Conservation (phyloP, 2,329 filamentous ascomycete species). For the Colletotrichum lini region DNA sequence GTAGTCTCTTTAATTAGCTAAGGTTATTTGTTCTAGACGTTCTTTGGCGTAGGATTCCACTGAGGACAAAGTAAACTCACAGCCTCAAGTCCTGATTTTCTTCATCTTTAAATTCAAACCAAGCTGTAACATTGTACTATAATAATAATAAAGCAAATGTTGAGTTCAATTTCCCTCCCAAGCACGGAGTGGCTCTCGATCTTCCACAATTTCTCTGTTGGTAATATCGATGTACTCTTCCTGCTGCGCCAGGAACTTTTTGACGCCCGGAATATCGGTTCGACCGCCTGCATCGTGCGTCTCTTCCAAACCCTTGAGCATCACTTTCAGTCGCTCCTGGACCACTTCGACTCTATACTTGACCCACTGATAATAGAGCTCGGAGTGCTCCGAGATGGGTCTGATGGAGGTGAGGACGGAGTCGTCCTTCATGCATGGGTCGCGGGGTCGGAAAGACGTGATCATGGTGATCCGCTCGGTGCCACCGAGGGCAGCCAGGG, state of each 20-base stretch:
- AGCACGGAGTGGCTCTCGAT: background rate
- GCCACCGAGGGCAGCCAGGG: slow-evolving; percentile 56
- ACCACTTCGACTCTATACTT: slow-evolving; percentile 76
- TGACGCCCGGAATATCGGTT: background rate
- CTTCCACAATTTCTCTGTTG: slow-evolving; percentile 7
- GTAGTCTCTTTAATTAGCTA: too few species aligned
- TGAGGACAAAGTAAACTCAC: too few species aligned
- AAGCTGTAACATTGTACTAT: too few species aligned
- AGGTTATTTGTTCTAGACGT: too few species aligned
- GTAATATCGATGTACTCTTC: slow-evolving; percentile 15
- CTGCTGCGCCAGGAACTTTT: background rate
- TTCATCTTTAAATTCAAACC: too few species aligned
- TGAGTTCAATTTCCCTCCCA: slow-evolving; percentile 7
- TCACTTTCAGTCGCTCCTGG: slow-evolving; percentile 62
- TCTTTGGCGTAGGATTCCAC: too few species aligned
- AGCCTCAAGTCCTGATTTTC: too few species aligned
- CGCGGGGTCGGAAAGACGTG: slow-evolving; percentile 59
- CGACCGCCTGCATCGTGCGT: slow-evolving; percentile 3
- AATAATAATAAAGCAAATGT: too few species aligned
- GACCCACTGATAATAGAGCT: slow-evolving; percentile 73
- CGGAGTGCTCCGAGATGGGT: slow-evolving; percentile 63
- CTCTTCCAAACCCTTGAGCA: slow-evolving; percentile 24
- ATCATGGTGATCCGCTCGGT: slow-evolving; percentile 63
- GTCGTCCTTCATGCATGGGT: slow-evolving; percentile 57
- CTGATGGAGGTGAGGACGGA: slow-evolving; percentile 73